phyloP scores from a whole-genome alignment of 371 early-diverging fungal genomes.

The Racocetra persica region DNA sequence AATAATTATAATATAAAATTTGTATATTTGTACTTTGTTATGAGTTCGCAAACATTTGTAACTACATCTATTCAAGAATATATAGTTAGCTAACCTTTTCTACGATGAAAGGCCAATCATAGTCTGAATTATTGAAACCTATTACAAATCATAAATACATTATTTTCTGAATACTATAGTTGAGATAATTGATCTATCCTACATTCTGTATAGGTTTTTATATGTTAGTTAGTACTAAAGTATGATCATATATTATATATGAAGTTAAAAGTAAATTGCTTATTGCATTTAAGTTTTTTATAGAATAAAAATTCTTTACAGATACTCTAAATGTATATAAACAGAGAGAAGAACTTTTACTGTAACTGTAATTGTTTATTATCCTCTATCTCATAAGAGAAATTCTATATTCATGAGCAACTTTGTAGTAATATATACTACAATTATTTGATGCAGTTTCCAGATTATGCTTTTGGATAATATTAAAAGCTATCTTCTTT shows the following conservation, averaged over 20 bases:
- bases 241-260: not conserved
- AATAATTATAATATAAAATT: no score
- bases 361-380: slow-evolving; percentile 9
- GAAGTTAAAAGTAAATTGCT: not conserved
- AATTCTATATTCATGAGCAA: not conserved
- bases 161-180: not conserved
- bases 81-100: not conserved
- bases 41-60: not conserved
- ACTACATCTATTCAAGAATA: slow-evolving; percentile 10
- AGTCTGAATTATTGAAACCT: slow-evolving; percentile 20
- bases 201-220: no score
- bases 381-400: no score
- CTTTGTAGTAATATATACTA: slow-evolving; percentile 23
- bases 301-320: slow-evolving; percentile 17
- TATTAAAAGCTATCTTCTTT: no score
- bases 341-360: not conserved
- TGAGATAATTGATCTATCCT: no score
- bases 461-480: not conserved
- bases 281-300: slow-evolving; percentile 13
- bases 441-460: slow-evolving; percentile 26
- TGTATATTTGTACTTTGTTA: no score
- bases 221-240: slow-evolving; percentile 13
- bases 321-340: not conserved
- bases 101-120: slow-evolving; percentile 23
- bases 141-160: no score